Conservation (phyloP, 441 rosid genomes). For the Croton laevigatus region DNA sequence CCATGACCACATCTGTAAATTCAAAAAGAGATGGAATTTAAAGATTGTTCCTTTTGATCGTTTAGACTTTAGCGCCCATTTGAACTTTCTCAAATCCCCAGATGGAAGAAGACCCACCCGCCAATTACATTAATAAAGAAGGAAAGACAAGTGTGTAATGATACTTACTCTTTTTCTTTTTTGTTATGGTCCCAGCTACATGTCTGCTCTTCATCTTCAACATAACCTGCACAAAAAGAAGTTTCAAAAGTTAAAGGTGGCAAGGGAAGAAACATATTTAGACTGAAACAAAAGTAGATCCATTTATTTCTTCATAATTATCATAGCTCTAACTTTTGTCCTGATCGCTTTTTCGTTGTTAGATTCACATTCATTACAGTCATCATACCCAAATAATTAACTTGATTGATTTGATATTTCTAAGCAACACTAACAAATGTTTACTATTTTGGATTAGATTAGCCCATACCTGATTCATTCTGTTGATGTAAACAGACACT, state of each 20-base stretch:
- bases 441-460: neutral
- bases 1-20: slow-evolving; percentile 67
- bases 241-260: slow-evolving; percentile 33
- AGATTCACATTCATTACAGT: slow-evolving; percentile 27
- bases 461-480: slow-evolving; percentile 58
- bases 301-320: slow-evolving; percentile 37
- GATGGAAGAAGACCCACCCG: slow-evolving; percentile 53
- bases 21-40: slow-evolving; percentile 19
- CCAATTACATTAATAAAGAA: slow-evolving; percentile 41
- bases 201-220: slow-evolving; percentile 95
- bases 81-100: slow-evolving; percentile 38
- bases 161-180: slow-evolving; percentile 96
- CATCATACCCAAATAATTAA: slow-evolving; percentile 56
- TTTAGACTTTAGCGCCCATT: slow-evolving; percentile 22
- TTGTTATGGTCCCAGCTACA: slow-evolving; percentile 89
- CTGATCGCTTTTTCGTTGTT: slow-evolving; percentile 17
- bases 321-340: slow-evolving; percentile 29
- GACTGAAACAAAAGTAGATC: slow-evolving; percentile 22
- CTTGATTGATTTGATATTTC: slow-evolving; percentile 19
- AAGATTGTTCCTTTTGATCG: slow-evolving; percentile 35
- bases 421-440: neutral
- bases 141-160: slow-evolving; percentile 41
- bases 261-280: slow-evolving; percentile 8
- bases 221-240: slow-evolving; percentile 51
- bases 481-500: slow-evolving; percentile 81